These are phyloP conservation scores for Trypanosoma rangeli DNA, from an alignment of 208 protist species.

Conservation along the genomic window DNA sequence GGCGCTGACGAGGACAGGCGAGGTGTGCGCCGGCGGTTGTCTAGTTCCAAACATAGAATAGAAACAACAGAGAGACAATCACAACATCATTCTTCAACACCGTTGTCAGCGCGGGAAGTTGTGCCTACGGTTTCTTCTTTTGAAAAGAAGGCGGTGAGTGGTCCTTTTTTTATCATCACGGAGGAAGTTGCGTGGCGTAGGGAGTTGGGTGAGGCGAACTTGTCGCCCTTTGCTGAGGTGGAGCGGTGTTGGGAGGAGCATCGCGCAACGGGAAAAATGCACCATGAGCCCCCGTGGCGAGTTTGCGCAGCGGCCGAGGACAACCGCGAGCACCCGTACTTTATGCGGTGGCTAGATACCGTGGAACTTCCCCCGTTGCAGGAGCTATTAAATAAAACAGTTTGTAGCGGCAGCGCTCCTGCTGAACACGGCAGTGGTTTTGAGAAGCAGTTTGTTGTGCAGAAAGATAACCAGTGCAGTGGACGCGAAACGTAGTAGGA, in stretches of 20 bases:
- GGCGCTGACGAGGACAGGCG: neutral
- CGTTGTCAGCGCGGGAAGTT: neutral
- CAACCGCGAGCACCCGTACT: constrained; percentile 78
- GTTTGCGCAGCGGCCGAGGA: constrained; percentile 47
- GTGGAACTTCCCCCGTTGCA: constrained; percentile 41
- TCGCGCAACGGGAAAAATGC: constrained; percentile 44
- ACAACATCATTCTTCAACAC: neutral
- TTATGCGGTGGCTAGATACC: constrained; percentile 58
- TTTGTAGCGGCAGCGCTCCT: constrained; percentile 11
- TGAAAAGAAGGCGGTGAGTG: constrained; percentile 1
- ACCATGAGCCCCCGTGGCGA: constrained; percentile 77
- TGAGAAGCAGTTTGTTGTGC: constrained; percentile 3
- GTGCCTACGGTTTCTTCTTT: neutral
- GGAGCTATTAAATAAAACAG: constrained; percentile 40
- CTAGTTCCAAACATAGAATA: neutral
- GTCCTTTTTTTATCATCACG: constrained; percentile 22
- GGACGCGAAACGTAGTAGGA: neutral
- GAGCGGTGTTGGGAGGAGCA: constrained; percentile 39
- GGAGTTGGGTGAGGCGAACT: neutral
- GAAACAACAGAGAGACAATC: neutral
- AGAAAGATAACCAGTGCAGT: neutral
- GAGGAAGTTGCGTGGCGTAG: constrained; percentile 11
- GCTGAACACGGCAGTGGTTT: constrained; percentile 1
- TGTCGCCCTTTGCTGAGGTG: constrained; percentile 20
- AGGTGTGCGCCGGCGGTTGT: constrained; percentile 15